phyloP scores from a whole-genome alignment of 2,329 filamentous ascomycete genomes.

The Hawksworthiomyces lignivorus region DNA sequence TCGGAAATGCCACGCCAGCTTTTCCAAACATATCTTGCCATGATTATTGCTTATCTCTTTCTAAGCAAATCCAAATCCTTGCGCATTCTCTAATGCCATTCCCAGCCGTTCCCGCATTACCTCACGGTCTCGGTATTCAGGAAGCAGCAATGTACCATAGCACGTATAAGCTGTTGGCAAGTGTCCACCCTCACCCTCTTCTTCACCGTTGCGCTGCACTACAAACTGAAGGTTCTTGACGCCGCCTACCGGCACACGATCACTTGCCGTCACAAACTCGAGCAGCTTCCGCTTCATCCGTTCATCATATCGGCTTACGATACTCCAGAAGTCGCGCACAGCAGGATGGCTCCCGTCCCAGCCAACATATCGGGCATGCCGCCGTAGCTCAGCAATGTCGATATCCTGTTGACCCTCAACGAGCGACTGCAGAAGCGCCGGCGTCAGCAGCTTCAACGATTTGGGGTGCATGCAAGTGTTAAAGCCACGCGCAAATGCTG shows the following conservation, averaged over 20 bases:
- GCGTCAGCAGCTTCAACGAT: conserved; percentile 64
- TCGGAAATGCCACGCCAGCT: too few species aligned
- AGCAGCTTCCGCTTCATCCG: conserved; percentile 68
- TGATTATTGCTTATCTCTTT: too few species aligned
- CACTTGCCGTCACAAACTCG: conserved; percentile 91
- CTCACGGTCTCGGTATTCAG: conserved; percentile 67
- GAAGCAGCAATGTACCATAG: conserved; percentile 80
- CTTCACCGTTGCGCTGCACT: conserved; percentile 68
- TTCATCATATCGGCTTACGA: conserved; percentile 61
- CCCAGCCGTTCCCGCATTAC: conserved; percentile 65
- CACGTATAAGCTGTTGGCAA: conserved; percentile 88
- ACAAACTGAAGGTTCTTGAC: conserved; percentile 76
- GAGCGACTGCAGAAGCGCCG: conserved; percentile 63
- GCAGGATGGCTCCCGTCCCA: conserved; percentile 64
- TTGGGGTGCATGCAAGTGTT: conserved; percentile 62
- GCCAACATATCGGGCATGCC: conserved; percentile 70
- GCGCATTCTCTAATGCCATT: conserved; percentile 82
- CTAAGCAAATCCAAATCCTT: conserved; percentile 79
- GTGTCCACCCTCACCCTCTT: conserved; percentile 42
- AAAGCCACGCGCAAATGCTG: conserved; percentile 78
- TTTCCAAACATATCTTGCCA: too few species aligned
- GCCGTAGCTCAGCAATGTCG: conserved; percentile 64
- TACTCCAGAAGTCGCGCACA: conserved; percentile 75
- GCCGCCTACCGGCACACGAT: conserved; percentile 82
- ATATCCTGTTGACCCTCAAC: conserved; percentile 81